Conservation (phyloP, 495 filamentous ascomycete genomes). For the Tuber microsphaerosporum region DNA sequence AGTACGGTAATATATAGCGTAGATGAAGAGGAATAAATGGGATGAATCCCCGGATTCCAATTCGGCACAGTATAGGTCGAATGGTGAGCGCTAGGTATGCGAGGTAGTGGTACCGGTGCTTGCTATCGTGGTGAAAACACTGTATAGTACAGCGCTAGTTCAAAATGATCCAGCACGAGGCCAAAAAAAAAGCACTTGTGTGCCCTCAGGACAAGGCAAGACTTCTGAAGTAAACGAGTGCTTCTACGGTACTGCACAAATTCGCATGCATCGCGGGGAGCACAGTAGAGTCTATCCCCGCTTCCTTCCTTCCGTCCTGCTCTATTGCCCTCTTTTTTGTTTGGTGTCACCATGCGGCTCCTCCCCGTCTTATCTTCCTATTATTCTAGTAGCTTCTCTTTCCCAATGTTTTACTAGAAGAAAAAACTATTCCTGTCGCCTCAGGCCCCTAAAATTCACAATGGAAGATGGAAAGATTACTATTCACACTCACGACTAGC, state of each 20-base stretch:
- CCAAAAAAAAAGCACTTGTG: not conserved
- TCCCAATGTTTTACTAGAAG: not conserved
- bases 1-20: not conserved
- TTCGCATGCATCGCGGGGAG: not conserved
- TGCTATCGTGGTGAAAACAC: not conserved
- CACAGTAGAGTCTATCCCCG: not conserved
- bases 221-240: not conserved
- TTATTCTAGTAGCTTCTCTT: not conserved
- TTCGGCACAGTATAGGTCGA: not conserved
- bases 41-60: not conserved
- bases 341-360: not conserved
- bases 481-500: not conserved
- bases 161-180: not conserved
- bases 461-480: not conserved
- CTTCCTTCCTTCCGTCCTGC: not conserved
- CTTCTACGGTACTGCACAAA: not conserved
- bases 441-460: not conserved
- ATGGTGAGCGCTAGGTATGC: not conserved
- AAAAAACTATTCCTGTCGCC: not conserved
- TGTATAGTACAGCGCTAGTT: no score
- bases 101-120: not conserved
- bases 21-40: no score
- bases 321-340: not conserved
- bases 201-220: not conserved
- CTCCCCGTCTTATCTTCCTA: not conserved